A percentile compares a stretch with the other conserved stretches of the same genome.
Evolutionary conservation across 2,329 filamentous ascomycete genomes (phyloP).

Genomic region (Aspergillus quadrilineatus): DNA sequence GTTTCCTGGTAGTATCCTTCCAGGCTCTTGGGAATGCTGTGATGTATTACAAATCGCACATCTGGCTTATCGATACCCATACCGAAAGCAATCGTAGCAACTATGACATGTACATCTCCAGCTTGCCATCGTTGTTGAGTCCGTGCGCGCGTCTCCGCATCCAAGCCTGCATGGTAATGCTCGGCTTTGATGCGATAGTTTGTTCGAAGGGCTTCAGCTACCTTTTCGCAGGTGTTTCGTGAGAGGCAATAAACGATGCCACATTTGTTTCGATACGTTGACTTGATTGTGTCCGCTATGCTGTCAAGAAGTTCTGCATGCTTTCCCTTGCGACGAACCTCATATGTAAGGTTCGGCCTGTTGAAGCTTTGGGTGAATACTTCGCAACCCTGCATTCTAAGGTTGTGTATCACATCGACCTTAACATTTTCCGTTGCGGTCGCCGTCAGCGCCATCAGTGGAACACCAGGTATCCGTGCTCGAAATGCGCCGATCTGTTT

Average conservation of each 20-base stretch:
- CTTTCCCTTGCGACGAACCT: slow-evolving; percentile 71
- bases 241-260: slow-evolving; percentile 95
- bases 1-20: slow-evolving; percentile 99
- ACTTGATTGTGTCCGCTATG: slow-evolving; percentile 63
- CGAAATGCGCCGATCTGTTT: slow-evolving; percentile 78
- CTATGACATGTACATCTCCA: slow-evolving; percentile 79
- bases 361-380: slow-evolving; percentile 94
- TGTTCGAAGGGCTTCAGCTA: slow-evolving; percentile 66
- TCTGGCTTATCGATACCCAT: slow-evolving; percentile 99
- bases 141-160: slow-evolving; percentile 63
- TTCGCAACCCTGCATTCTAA: slow-evolving; percentile 76
- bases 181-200: slow-evolving; percentile 67
- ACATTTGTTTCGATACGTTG: slow-evolving; percentile 67
- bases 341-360: slow-evolving; percentile 88
- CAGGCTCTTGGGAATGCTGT: slow-evolving; percentile 87
- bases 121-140: slow-evolving; percentile 82
- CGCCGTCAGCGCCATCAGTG: slow-evolving; percentile 91
- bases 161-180: slow-evolving; percentile 84
- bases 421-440: slow-evolving; percentile 94
- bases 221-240: slow-evolving; percentile 74
- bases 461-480: slow-evolving; percentile 70
- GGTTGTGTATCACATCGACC: slow-evolving; percentile 83
- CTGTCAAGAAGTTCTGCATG: slow-evolving; percentile 53
- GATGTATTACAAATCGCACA: slow-evolving; percentile 93
- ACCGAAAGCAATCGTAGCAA: slow-evolving; percentile 96